Base-by-base conservation (phyloP, 2,329 filamentous ascomycete species). In the Aschersonia sp. region DNA sequence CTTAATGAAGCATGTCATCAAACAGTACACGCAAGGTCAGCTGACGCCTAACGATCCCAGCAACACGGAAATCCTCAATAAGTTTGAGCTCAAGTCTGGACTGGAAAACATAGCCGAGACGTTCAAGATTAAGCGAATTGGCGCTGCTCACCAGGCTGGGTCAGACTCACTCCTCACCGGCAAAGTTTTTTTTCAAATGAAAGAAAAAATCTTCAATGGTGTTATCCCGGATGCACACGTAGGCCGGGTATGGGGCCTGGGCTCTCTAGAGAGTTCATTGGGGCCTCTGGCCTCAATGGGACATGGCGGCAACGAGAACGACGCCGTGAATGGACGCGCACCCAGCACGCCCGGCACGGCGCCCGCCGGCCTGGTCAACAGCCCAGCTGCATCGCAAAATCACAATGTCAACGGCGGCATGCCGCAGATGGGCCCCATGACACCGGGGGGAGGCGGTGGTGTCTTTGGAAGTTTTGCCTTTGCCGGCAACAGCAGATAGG, bases 141-240 rank as follows among this genome's bases (percentile, higher is more conserved):
- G 92, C 9, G 79, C 82, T 35, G 85, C 88, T 46, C 92, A 98
- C 63, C 89, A 94, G 61, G 92, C 89, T 40, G 92, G 91, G 31
- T 94, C 87, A 0, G 92, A 98, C 65, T 91, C 89, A 28, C 78
- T 96, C 57, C 77, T 98, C 31, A 98, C 92, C 0, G 92, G 92
- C 45, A 84, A 85, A 57, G 88, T 96, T 31, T 98, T 96, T 68
- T 98, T 94, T 77, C 85, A 89, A 58, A 84, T 97, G 73, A 80
- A 83, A 51, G 84, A 89, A 61, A 82, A 86, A 60, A 86, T 97
- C 54, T 97, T 94, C 67, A 83, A 84, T 56, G 84, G 85, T 51
- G 75, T 80, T 30, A 84, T 96, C 44, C 80, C 86, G 5, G 79
- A 85, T 31, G 85, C 94, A 55, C 88, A 94, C 54, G 71, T 85